Evolutionary conservation across 73 alveolate genomes (phyloP).

Genomic region (Breviolum minutum): DNA sequence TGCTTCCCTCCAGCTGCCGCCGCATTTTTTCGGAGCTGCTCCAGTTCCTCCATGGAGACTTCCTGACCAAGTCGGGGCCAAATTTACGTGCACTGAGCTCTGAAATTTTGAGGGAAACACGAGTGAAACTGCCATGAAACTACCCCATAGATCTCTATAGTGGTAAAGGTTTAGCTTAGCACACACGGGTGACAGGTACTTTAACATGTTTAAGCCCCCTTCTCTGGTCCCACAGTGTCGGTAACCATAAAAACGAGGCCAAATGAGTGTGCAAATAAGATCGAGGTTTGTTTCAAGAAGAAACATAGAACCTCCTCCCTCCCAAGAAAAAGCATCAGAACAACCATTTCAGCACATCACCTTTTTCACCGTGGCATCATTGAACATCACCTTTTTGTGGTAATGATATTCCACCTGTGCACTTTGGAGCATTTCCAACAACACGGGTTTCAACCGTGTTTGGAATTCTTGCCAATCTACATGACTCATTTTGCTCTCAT

Average conservation of each 20-base stretch:
- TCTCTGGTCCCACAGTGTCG: not conserved
- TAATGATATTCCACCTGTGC: not conserved
- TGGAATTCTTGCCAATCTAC: conserved; percentile 30
- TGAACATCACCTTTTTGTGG: not conserved
- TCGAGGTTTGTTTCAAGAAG: too few relatives aligned
- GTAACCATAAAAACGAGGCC: too few relatives aligned
- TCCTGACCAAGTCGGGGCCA: conserved; percentile 38
- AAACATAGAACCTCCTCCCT: too few relatives aligned
- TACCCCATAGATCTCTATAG: too few relatives aligned
- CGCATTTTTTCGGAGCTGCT: conserved; percentile 1
- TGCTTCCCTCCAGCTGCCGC: conserved; percentile 37
- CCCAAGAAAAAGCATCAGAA: too few relatives aligned
- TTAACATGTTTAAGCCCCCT: not conserved
- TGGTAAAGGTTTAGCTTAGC: not conserved
- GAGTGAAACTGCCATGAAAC: too few relatives aligned
- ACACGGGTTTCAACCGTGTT: conserved; percentile 20
- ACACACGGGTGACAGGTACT: not conserved
- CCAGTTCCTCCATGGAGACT: conserved; percentile 84
- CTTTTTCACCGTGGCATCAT: not conserved
- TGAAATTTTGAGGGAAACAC: too few relatives aligned
- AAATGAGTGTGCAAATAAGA: too few relatives aligned
- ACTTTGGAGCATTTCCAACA: conserved; percentile 15
- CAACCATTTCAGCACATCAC: not conserved
- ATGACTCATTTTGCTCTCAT: conserved; percentile 9
- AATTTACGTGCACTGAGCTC: too few relatives aligned